Percentiles rank a stretch among this genome's conserved stretches.
Evolutionary conservation across 2,329 filamentous ascomycete species (phyloP).

Genomic region (Teratosphaeria epicoccoides): DNA sequence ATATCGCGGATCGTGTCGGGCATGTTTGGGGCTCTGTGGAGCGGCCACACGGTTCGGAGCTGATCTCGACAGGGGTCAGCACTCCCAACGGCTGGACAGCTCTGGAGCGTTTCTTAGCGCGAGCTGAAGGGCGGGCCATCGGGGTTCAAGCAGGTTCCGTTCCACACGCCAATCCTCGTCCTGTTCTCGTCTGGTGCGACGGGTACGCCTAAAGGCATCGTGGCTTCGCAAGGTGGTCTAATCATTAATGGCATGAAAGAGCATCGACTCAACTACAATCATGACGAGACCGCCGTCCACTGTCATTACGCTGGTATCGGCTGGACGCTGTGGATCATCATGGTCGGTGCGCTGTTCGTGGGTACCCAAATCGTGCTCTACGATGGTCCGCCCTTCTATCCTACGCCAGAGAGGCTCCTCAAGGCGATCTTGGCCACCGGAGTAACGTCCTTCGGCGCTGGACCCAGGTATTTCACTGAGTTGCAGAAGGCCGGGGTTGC

Average conservation of each 20-base stretch:
- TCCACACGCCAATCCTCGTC: too few relatives aligned
- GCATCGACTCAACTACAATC: slow-evolving; percentile 39
- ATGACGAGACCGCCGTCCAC: slow-evolving; percentile 31
- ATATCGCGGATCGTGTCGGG: too few relatives aligned
- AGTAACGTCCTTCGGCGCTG: slow-evolving; percentile 62
- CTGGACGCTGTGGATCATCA: slow-evolving; percentile 75
- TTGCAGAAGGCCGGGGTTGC: slow-evolving; percentile 42
- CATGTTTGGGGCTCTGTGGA: too few relatives aligned
- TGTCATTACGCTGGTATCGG: slow-evolving; percentile 55
- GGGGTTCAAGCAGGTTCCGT: too few relatives aligned
- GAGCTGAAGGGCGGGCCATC: too few relatives aligned
- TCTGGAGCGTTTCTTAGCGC: too few relatives aligned
- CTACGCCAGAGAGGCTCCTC: slow-evolving; percentile 52
- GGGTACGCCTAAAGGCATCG: slow-evolving; percentile 71
- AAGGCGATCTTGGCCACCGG: slow-evolving; percentile 49
- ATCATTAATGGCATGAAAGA: slow-evolving; percentile 53
- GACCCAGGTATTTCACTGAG: slow-evolving; percentile 64
- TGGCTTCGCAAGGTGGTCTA: slow-evolving; percentile 58
- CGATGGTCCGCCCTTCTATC: slow-evolving; percentile 67
- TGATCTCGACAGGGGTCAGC: too few relatives aligned
- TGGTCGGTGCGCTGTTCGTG: slow-evolving; percentile 46
- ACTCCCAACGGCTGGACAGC: too few relatives aligned
- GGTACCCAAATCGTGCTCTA: slow-evolving; percentile 58
- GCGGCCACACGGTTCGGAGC: too few relatives aligned
- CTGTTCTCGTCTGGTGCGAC: slow-evolving; percentile 55